phyloP scores from a whole-genome alignment of 192 early-diverging fungal species.

The Mortierella claussenii region DNA sequence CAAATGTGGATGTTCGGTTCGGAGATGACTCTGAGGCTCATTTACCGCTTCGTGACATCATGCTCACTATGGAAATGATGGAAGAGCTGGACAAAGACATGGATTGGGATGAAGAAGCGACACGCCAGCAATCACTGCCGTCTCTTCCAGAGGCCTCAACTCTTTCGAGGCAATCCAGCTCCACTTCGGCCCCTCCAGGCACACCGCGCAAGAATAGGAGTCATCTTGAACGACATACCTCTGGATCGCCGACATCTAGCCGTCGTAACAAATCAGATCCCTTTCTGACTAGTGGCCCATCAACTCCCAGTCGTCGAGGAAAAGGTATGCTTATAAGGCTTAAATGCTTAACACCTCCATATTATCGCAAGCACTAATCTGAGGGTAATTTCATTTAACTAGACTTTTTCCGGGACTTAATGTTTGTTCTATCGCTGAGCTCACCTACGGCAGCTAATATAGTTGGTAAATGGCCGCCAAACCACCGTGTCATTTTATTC shows the following conservation, averaged over 20 bases:
- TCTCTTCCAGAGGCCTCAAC: not conserved
- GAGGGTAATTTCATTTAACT: not conserved
- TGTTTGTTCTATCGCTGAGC: constrained; percentile 25
- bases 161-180: constrained; percentile 7
- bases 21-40: constrained; percentile 19
- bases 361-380: too few species aligned
- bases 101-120: constrained; percentile 18
- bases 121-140: not conserved
- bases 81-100: constrained; percentile 12
- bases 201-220: constrained; percentile 25
- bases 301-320: constrained; percentile 17
- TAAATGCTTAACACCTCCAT: too few species aligned
- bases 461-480: too few species aligned
- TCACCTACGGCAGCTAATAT: too few species aligned
- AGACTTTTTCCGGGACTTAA: constrained; percentile 27
- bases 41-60: constrained; percentile 10
- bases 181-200: constrained; percentile 6
- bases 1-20: constrained; percentile 32
- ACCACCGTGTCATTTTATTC: too few species aligned
- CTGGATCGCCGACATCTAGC: constrained; percentile 7
- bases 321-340: constrained; percentile 9
- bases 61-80: constrained; percentile 23
- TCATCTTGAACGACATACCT: not conserved
- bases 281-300: not conserved
- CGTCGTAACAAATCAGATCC: constrained; percentile 15